phyloP scores from a whole-genome alignment of 768 basidiomycete species.

The Phanerochaete sordida region DNA sequence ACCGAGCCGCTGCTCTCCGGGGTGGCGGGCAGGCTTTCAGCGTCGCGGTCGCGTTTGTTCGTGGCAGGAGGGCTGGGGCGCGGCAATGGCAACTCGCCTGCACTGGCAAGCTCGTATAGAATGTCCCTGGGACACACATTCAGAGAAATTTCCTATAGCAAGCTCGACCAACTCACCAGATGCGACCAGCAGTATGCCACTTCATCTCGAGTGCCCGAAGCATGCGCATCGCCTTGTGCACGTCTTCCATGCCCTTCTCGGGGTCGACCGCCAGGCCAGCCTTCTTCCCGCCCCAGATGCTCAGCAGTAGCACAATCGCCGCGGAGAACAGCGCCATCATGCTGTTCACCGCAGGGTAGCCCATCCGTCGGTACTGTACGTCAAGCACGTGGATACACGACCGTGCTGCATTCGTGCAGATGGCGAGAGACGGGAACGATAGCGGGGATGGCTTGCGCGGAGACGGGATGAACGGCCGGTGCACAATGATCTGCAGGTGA shows the following conservation, averaged over 20 bases:
- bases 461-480: constrained; percentile 50
- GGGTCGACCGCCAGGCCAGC: constrained; percentile 32
- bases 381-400: constrained; percentile 48
- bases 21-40: constrained; percentile 39
- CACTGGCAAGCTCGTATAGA: constrained; percentile 66
- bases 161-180: constrained; percentile 35
- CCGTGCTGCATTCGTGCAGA: constrained; percentile 52
- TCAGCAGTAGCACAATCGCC: constrained; percentile 45
- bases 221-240: constrained; percentile 43
- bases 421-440: constrained; percentile 49
- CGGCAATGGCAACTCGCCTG: constrained; percentile 68
- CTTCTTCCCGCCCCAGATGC: constrained; percentile 44
- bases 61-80: constrained; percentile 45
- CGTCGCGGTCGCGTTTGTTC: constrained; percentile 63
- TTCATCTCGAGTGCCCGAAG: constrained; percentile 32
- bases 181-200: constrained; percentile 45
- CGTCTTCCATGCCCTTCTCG: constrained; percentile 40
- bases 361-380: constrained; percentile 28
- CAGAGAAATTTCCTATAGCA: not conserved
- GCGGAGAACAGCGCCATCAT: constrained; percentile 39
- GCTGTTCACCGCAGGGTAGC: constrained; percentile 21
- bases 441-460: constrained; percentile 35
- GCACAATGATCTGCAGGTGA: constrained; percentile 51
- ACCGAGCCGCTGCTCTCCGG: constrained; percentile 6
- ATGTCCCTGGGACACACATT: constrained; percentile 51